These are phyloP conservation scores for Rubia occidens DNA, from an alignment of 305 asterid species.

Conservation along the genomic window DNA sequence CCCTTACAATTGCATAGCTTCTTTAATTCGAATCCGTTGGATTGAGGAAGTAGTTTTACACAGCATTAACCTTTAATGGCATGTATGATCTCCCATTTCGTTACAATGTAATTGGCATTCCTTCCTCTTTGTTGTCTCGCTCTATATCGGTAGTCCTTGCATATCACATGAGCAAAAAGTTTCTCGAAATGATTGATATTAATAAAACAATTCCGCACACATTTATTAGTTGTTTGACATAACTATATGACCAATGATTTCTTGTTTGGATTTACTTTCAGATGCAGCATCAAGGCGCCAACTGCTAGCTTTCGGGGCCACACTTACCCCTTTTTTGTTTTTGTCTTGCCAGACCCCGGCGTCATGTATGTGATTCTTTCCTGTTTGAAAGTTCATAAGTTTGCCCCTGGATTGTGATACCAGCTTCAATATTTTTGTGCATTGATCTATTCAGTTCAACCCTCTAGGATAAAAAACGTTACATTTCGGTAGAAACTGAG, in stretches of 20 bases:
- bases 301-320: slow-evolving; percentile 23
- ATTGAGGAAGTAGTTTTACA: background rate
- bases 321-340: slow-evolving; percentile 19
- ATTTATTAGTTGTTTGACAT: background rate
- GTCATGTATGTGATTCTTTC: slow-evolving; percentile 21
- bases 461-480: background rate
- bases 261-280: slow-evolving; percentile 16
- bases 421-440: background rate
- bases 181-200: background rate
- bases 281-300: slow-evolving; percentile 27
- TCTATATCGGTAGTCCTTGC: background rate
- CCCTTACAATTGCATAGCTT: background rate
- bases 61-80: background rate
- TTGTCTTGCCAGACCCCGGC: slow-evolving; percentile 17
- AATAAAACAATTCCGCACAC: background rate
- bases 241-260: background rate
- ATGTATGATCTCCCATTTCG: background rate
- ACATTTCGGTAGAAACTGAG: background rate
- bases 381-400: slow-evolving; percentile 1
- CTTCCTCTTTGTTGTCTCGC: background rate
- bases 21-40: background rate
- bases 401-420: background rate
- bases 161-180: too few species aligned
- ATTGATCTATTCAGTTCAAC: background rate
- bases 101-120: background rate